Evolutionary conservation across 2,329 filamentous ascomycete species (phyloP), one percentile per base, ranked within the genome.

Genomic region (Diaporthe eres): DNA sequence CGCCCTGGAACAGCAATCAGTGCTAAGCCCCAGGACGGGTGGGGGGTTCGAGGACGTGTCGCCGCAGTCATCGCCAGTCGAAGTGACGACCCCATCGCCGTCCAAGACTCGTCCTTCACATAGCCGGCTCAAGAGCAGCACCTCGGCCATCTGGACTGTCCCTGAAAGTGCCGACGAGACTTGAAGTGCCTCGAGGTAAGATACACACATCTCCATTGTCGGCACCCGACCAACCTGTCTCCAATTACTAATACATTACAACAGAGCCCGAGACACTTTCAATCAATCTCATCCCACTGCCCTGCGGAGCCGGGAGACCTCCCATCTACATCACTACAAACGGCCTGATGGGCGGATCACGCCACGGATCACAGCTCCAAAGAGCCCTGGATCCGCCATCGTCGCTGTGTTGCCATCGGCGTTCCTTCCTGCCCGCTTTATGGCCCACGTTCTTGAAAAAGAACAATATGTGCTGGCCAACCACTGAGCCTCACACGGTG

Each of bases 161-260:
- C 73, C 31, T 9, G 75, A 77, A 51, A 77, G 75, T 37, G 55
- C 68, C n/a, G 73, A 77, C 47, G 75, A 77, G 68, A 72, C 73
- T 39, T 73, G 75, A 77, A 19, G 22, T 42, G 15, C n/a, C 9
- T 19, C 22, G 10, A 63, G 68, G 68, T 75, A 57, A 73, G 31
- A 60, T 49, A 47, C 31, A 37, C 31, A 22, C 4, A 22, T 5
- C 3, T 28, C 17, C 39, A 47, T 6, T 10, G 12, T 25, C 39
- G 10, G 12, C 22, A n/a, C 47, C 13, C 55, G 65, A 28, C 22
- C 34, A 19, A 4, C n/a, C 31, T 12, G 13, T 68, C 47, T 37
- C 8, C 65, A 42, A 7, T 28, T n/a, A 53, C 65, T 68, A 19
- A 68, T 34, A 15, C 47, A 25, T 42, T 34, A 39, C 34, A 53